Evolutionary conservation across 1,284 basidiomycete genomes (phyloP), one percentile per base, ranked within the genome.

Genomic region (Grifola frondosa): DNA sequence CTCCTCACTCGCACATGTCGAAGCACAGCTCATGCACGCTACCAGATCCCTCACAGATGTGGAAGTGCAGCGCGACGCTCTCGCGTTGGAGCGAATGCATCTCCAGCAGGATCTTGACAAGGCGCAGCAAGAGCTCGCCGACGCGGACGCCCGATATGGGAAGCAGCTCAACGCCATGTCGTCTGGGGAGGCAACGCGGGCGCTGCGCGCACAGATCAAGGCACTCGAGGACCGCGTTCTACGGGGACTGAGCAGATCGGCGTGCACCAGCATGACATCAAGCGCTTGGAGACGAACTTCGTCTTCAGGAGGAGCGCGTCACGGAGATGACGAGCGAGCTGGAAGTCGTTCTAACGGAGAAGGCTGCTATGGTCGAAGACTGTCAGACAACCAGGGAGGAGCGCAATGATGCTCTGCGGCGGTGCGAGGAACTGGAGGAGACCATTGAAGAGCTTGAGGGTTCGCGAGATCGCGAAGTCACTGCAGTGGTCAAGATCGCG

Each of bases 291-390:
- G 63, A 80, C 78, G 35, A 89, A 89, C 52, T 55, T 84, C 42
- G 72, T 43, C 63, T 89, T 24, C 80, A 86, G 44, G 86, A 90
- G 57, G 87, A 89, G 24, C 73, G 84, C 9, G 62, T 88, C 21
- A 63, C 58, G 7, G 87, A 88, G 66, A 75, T 86, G 73, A 78
- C 73, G 2, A 62, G 59, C 10, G 87, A 88, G 54, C 62, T 87
- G 47, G 87, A 88, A 54, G 73, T 75, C 40, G 66, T 80, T 43
- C 69, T 66, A 23, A 73, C 77, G 3, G 75, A 87, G 66, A 86
- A 84, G 60, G 76, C 77, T 37, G 81, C 84, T 3, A 87, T 89
- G 83, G 76, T 90, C 0, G 85, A 88, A 51, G 87, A 89, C 56
- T 89, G 87, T 54, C 79, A 80, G 10, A 80, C 80, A 45, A 83